Base-by-base conservation (phyloP, 2,329 filamentous ascomycete genomes). In the Ophiocordyceps camponoti-rufipedis region DNA sequence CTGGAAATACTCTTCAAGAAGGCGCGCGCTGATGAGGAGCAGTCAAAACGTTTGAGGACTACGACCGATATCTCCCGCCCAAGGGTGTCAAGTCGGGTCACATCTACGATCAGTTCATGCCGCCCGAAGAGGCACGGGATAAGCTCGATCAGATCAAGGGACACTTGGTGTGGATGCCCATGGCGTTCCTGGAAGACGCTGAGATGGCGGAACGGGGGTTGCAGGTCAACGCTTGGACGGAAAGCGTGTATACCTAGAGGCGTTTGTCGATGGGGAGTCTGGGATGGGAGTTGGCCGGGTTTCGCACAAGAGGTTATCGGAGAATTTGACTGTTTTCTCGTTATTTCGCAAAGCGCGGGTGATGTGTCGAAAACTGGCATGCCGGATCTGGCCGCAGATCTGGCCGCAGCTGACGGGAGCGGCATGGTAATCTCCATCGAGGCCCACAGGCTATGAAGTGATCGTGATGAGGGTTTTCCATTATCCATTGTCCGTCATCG, bases 121-220 rank as follows among this genome's bases (percentile, higher is more conserved):
- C 83, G 0, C 74, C 78, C 0, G 69, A 79, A 23, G 80, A 93
- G 46, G 78, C 91, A 7, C 73, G 84, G 14, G 61, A 71, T 51
- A 86, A 89, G 60, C 67, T 96, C 44, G 79, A 86, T 54, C 71
- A 81, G 56, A 77, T 96, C 52, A 80, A 78, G 64, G 89, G 89
- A 0, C 89, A 96, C 66, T 62, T 96, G 39, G 89, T 96, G 7
- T 93, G 85, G 85, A 89, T 94, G 80, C 87, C 87, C n/a, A 61
- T 96, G 55, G 76, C 87, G 42, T 96, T 94, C 58, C 62, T 96
- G 57, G 71, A 75, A 54, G 79, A 94, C 51, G 86, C 80, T 0
- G 73, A 85, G 54, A 93, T 96, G 87, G 88, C 88, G 0, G 88
- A 95, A 66, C 76, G 74, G 55, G 88, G 89, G 0, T 56, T 96